Conservation (phyloP, 495 filamentous ascomycete species). For the Lepidopterella palustris region DNA sequence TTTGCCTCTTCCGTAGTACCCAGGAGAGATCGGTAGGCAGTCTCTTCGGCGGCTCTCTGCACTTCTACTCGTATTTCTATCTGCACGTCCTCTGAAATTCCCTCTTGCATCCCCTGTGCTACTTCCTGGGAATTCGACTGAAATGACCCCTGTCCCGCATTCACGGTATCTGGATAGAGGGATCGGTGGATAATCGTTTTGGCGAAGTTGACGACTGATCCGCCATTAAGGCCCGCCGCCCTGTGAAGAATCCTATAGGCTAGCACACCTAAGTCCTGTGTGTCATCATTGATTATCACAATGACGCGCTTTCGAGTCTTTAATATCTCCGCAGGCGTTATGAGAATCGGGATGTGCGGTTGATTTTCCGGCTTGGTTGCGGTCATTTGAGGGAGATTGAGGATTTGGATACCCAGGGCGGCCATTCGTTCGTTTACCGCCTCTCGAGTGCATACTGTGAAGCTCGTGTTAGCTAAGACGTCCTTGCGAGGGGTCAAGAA, state of each 20-base stretch:
- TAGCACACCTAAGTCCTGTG: conserved; percentile 68
- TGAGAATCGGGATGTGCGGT: conserved; percentile 63
- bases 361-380: conserved; percentile 35
- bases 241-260: conserved; percentile 58
- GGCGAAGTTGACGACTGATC: conserved; percentile 58
- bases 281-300: conserved; percentile 64
- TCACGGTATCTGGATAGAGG: not conserved
- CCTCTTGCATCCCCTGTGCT: no score
- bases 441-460: conserved; percentile 54
- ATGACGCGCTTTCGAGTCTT: conserved; percentile 55
- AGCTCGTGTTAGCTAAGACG: conserved; percentile 3
- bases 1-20: no score
- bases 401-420: conserved; percentile 47
- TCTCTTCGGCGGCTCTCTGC: no score
- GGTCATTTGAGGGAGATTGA: conserved; percentile 52
- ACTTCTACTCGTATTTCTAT: no score
- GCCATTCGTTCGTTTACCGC: conserved; percentile 57
- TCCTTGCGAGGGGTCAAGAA: not conserved
- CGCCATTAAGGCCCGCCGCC: conserved; percentile 54
- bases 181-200: conserved; percentile 34
- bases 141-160: no score
- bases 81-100: no score
- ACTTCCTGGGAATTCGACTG: no score
- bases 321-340: conserved; percentile 49
- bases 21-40: no score